Percentiles rank a stretch among this genome's conserved stretches.
Evolutionary conservation across 1,139 yeast species (phyloP).

Genomic region (Blastobotrys persicus): DNA sequence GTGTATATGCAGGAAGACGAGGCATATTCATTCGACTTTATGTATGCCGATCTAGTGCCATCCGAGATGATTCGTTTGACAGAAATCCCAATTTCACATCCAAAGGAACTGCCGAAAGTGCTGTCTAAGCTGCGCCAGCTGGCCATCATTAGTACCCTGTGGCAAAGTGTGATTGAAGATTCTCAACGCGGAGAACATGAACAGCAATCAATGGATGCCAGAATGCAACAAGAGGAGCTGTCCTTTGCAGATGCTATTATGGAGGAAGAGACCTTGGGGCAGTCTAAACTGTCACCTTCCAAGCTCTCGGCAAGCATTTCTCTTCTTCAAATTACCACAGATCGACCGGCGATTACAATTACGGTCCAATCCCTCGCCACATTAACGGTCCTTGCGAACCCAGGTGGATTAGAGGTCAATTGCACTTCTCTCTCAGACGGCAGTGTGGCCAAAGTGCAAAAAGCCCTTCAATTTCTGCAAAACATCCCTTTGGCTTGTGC

Average conservation of each 20-base stretch:
- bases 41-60: slow-evolving; percentile 34
- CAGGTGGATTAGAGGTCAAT: background rate
- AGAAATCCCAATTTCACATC: slow-evolving; percentile 37
- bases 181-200: slow-evolving; percentile 5
- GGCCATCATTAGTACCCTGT: slow-evolving; percentile 18
- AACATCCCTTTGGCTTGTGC: slow-evolving; percentile 3
- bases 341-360: background rate
- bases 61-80: slow-evolving; percentile 30
- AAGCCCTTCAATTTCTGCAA: background rate
- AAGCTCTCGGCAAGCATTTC: slow-evolving; percentile 3
- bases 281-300: background rate
- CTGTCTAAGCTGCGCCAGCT: slow-evolving; percentile 22
- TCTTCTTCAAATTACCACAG: background rate
- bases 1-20: slow-evolving; percentile 17
- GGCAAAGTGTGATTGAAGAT: slow-evolving; percentile 19
- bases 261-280: slow-evolving; percentile 18
- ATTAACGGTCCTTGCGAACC: background rate
- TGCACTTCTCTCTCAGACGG: slow-evolving; percentile 1
- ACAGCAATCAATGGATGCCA: slow-evolving; percentile 19
- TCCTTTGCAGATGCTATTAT: slow-evolving; percentile 27
- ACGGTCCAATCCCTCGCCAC: background rate
- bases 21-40: slow-evolving; percentile 25
- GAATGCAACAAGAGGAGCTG: slow-evolving; percentile 18
- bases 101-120: slow-evolving; percentile 28
- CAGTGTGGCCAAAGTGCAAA: background rate